Evolutionary conservation across 805 yeast species (phyloP), one percentile per base, ranked within the genome.

Genomic region (Yarrowia sp.): DNA sequence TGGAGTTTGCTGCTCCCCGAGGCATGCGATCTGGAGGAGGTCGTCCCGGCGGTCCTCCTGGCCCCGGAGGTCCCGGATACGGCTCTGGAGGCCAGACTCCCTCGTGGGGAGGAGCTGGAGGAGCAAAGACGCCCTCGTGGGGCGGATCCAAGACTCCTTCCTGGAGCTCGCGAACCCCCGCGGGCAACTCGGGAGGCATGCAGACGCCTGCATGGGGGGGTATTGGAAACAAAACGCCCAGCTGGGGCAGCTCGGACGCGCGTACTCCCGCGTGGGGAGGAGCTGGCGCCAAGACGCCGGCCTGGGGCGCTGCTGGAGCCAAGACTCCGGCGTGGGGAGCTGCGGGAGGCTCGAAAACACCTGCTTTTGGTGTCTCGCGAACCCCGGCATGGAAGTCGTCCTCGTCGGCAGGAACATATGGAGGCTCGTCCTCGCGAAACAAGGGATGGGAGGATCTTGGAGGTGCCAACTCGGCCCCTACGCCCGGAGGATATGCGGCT

Each of bases 321-420:
- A 78, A 72, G 67, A 80, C 84, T 11, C 85, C 88, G 1, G 79
- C 86, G 1, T 83, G 89, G 88, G 73, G 71, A 70, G 70, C 71
- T 22, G 65, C 74, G 11, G 70, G 22, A 4, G 61, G 82, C 5
- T 82, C 82, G 0, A 74, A 73, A 54, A 79, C 83, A 1, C 83
- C 84, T 1, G 81, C 83, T 0, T 79, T 81, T 79, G 70, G 88
- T 85, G 77, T 79, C 30, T 72, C 74, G 19, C 59, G 67, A 33
- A 74, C 77, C 6, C 76, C 76, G 1, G 71, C 75, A 1, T 74
- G 77, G 76, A 71, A 73, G 68, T 75, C 79, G 16, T 46, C 48
- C 8, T 33, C 41, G 41, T 54, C 59, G 4, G 64, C 61, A 17
- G 54, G 36, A 16, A 51, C 65, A 2, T 61, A 68, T 17, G 70